A percentile compares a stretch with the other conserved stretches of the same genome.
These are phyloP conservation scores for Aspergillus mulundensis DNA, from an alignment of 495 filamentous ascomycete species.

Conservation along the genomic window DNA sequence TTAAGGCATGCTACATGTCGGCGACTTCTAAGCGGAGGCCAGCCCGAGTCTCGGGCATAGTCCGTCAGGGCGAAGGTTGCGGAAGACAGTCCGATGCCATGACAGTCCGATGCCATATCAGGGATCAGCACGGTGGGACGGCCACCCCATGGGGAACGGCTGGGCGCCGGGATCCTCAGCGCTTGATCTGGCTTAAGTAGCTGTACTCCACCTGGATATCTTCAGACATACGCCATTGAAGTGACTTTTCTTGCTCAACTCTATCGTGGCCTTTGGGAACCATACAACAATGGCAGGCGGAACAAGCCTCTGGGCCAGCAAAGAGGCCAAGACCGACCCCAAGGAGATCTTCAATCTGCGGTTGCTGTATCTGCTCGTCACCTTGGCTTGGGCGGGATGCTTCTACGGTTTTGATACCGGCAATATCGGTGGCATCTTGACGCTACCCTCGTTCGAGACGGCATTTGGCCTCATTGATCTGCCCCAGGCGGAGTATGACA, in stretches of 20 bases:
- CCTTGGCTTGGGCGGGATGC: conserved; percentile 25
- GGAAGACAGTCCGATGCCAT: conserved; percentile 3
- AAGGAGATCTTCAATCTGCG: conserved; percentile 27
- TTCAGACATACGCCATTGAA: no score
- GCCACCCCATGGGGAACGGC: background rate
- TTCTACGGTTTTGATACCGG: conserved; percentile 60
- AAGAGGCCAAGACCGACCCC: conserved; percentile 22
- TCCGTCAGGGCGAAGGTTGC: no score
- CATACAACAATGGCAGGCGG: conserved; percentile 19
- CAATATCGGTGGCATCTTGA: conserved; percentile 62
- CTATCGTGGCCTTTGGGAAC: no score
- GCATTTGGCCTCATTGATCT: conserved; percentile 25
- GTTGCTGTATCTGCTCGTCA: conserved; percentile 20
- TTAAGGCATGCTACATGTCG: background rate
- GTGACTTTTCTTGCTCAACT: no score
- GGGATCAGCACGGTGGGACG: background rate
- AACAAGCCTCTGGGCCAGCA: conserved; percentile 26
- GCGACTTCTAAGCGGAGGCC: background rate
- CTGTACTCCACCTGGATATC: background rate
- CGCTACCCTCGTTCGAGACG: conserved; percentile 53
- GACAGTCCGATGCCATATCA: no score
- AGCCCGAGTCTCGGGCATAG: background rate
- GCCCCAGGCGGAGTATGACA: conserved; percentile 16
- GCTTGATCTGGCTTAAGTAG: background rate
- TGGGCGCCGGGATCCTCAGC: background rate